A percentile compares a stretch with the other conserved stretches of the same genome.
phyloP scores from a whole-genome alignment of 352 stramenopile genomes.

The Peronospora belbahrii region DNA sequence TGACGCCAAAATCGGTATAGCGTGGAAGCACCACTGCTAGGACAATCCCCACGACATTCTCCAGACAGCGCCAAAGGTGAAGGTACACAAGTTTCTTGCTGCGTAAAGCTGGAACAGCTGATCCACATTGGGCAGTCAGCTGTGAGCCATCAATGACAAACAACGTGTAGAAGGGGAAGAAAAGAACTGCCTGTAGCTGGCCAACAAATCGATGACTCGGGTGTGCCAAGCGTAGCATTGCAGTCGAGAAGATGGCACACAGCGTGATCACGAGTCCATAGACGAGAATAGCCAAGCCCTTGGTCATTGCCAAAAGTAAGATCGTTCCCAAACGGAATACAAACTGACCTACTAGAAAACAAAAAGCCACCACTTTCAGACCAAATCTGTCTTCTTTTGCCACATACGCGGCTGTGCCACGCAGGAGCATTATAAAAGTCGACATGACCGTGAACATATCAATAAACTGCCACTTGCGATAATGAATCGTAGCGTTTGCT shows the following conservation, averaged over 20 bases:
- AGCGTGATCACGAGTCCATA: slow-evolving; percentile 33
- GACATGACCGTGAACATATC: slow-evolving; percentile 54
- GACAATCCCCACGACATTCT: slow-evolving; percentile 40
- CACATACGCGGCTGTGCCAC: slow-evolving; percentile 35
- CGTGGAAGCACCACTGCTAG: slow-evolving; percentile 33
- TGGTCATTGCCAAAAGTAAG: slow-evolving; percentile 61
- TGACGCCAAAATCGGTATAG: slow-evolving; percentile 57
- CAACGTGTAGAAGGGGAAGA: slow-evolving; percentile 63
- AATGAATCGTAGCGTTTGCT: slow-evolving; percentile 71
- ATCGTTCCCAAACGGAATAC: slow-evolving; percentile 48
- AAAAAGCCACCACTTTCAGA: slow-evolving; percentile 27
- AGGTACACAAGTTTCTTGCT: slow-evolving; percentile 30
- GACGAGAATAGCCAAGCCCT: slow-evolving; percentile 27
- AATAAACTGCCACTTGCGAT: slow-evolving; percentile 65
- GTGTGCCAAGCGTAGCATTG: slow-evolving; percentile 34
- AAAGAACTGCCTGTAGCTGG: slow-evolving; percentile 42
- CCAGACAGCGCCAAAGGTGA: slow-evolving; percentile 47
- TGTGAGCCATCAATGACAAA: slow-evolving; percentile 51
- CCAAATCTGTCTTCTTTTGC: slow-evolving; percentile 33
- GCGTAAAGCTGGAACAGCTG: slow-evolving; percentile 26
- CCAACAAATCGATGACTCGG: slow-evolving; percentile 20
- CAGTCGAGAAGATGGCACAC: slow-evolving; percentile 28
- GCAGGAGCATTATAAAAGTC: slow-evolving; percentile 41
- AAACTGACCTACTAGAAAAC: slow-evolving; percentile 58
- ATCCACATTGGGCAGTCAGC: slow-evolving; percentile 27